Evolutionary conservation across 2,329 filamentous ascomycete species (phyloP), one percentile per base, ranked within the genome.

Genomic region (Cercospora zeina): DNA sequence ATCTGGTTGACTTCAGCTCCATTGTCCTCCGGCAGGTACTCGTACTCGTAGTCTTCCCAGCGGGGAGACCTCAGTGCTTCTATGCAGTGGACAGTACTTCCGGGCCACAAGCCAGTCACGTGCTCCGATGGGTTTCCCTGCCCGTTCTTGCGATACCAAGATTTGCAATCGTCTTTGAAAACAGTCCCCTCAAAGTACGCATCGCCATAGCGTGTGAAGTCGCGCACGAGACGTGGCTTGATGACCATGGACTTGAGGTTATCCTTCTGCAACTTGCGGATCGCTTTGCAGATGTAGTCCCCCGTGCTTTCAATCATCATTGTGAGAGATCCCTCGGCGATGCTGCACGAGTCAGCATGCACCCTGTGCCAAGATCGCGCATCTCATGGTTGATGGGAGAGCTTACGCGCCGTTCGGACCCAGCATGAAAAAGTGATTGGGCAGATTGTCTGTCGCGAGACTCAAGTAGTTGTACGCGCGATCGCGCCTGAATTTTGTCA

Each of bases 21-120:
- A 42, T 68, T 63, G 36, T 57, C 64, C 33, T 70, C 70, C 5
- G 49, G 42, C 11, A 64, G 10, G 62, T 81, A 80, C 10, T 78
- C 78, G 68, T 83, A 86, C 62, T 84, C 81, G 74, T 78, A 87
- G 67, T 86, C 84, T 69, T 87, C 84, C 82, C 83, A 86, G 4
- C 84, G 73, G 1, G 83, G 83, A 49, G 81, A 79, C n/a, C 71
- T 76, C 24, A 85, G 78, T 7, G 88, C 79, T 13, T 84, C 79
- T 1, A 86, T 86, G 33, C 85, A 76, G 67, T 89, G 85, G 0
- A 82, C 78, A 0, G 60, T 65, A 42, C 63, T 62, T 24, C 68
- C 65, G 16, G 61, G 51, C 62, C 64, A 67, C 2, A 67, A 30
- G 0, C 64, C 66, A 13, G 62, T 67, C 1, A 67, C 62, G 14